Conservation (phyloP, 768 basidiomycete species). For the Lactifluus subvellereus region DNA sequence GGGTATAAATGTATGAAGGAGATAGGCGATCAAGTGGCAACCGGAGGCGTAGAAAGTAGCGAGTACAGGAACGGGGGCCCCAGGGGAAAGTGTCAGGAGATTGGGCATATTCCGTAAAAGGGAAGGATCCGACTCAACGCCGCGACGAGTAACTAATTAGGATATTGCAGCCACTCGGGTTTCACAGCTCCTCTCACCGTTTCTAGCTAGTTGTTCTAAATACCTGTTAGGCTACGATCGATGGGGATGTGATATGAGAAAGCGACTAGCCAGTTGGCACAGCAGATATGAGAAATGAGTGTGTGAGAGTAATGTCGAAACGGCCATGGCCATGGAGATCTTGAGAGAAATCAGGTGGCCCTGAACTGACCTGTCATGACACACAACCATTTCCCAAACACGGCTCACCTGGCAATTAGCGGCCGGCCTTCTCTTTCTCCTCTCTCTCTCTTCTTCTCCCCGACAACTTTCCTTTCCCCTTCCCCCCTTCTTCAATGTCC, state of each 20-base stretch:
- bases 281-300: constrained; percentile 9
- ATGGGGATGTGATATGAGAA: not conserved
- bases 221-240: constrained; percentile 4
- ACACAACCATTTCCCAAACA: constrained; percentile 23
- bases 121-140: constrained; percentile 30
- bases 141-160: constrained; percentile 24
- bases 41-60: constrained; percentile 24
- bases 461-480: constrained; percentile 15
- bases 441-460: constrained; percentile 26
- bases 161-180: constrained; percentile 12
- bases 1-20: not conserved
- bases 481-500: constrained; percentile 18
- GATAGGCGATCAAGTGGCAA: constrained; percentile 20
- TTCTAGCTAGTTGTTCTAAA: not conserved
- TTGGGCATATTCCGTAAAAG: constrained; percentile 24
- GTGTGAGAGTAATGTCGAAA: not conserved
- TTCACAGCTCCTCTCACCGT: constrained; percentile 17
- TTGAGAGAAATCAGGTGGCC: constrained; percentile 3
- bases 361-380: constrained; percentile 17
- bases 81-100: constrained; percentile 12
- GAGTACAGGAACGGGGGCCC: constrained; percentile 28
- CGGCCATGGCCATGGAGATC: not conserved
- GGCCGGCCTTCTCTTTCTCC: constrained; percentile 18
- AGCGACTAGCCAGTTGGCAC: not conserved
- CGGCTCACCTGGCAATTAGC: constrained; percentile 25